Base-by-base conservation (phyloP, 2,329 filamentous ascomycete species). In the Eurotiales sp. region DNA sequence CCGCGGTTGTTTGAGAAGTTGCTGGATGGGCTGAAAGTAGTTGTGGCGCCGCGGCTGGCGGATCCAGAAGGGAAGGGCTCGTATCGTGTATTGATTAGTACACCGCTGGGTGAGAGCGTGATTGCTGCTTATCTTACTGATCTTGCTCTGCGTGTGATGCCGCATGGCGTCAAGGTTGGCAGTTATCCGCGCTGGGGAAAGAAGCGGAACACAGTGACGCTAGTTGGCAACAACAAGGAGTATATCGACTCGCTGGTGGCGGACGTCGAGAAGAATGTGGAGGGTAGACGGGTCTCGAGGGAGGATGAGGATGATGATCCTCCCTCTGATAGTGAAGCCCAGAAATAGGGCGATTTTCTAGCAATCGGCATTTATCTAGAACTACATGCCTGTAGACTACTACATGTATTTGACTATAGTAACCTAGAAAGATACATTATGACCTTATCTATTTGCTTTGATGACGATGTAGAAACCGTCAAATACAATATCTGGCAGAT, bases 161-260 rank as follows among this genome's bases (percentile, higher is more conserved):
- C 83, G 1, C 83, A 81, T 62, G 90, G 90, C 3, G 80, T 97
- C 62, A 97, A 97, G 73, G 90, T 97, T 14, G 93, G 93, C 42
- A 95, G 89, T 70, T 97, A 99, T 71, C 93, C 93, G 30, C 78
- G 90, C 50, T 96, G 91, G 90, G 89, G 87, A 4, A 92, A 89
- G 77, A 83, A 83, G 62, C 79, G 79, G 56, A 97, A 97, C 70
- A 93, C 90, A 0, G 90, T 97, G 43, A 96, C 92, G 10, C 75
- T 99, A 48, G 91, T 96, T 14, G 83, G 78, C 14, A 84, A 83
- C 58, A 87, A 96, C 64, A 76, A 80, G 58, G 84, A 81, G 21
- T 92, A 82, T 60, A 80, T 97, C 65, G 89, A 96, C 66, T 84
- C 83, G 46, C 70, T 96, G 55, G 81, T 95, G 12, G 72, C 79